A percentile compares a stretch with the other conserved stretches of the same genome.
phyloP scores from a whole-genome alignment of 208 protist genomes.

The Leptomonas pyrrhocoris region DNA sequence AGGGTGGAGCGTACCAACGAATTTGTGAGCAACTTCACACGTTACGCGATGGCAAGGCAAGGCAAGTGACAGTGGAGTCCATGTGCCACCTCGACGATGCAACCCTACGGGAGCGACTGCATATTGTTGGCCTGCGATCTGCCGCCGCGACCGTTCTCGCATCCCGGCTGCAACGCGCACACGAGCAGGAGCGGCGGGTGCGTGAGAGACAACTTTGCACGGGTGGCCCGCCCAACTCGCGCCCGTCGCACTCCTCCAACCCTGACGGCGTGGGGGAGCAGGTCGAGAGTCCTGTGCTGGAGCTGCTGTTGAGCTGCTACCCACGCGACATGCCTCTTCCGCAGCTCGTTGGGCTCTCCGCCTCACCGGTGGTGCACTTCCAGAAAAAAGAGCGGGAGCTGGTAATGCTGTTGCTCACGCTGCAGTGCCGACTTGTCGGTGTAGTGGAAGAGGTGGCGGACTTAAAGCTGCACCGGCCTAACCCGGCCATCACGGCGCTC shows the following conservation, averaged over 20 bases:
- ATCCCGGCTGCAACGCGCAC: neutral
- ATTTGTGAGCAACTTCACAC: conserved; percentile 30
- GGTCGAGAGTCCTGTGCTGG: conserved; percentile 14
- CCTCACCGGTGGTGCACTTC: conserved; percentile 37
- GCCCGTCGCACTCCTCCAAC: neutral
- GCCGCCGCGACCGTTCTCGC: neutral
- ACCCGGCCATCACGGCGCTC: conserved; percentile 11
- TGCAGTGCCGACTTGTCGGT: conserved; percentile 14
- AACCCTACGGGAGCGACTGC: neutral
- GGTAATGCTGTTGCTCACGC: conserved; percentile 11
- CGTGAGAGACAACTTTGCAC: neutral
- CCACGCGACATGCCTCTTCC: conserved; percentile 21
- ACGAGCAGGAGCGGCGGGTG: neutral
- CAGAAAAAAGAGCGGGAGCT: conserved; percentile 15
- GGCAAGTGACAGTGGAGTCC: neutral
- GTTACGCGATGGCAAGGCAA: neutral
- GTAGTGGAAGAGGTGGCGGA: conserved; percentile 14
- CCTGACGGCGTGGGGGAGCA: neutral
- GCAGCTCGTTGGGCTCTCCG: conserved; percentile 62
- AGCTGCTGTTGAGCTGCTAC: conserved; percentile 1
- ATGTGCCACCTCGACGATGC: neutral
- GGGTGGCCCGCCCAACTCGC: neutral
- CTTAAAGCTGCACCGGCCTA: neutral
- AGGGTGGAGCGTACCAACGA: conserved; percentile 18
- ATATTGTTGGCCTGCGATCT: neutral